phyloP scores from a whole-genome alignment of 305 asterid species.

The Rubia tinctorum region DNA sequence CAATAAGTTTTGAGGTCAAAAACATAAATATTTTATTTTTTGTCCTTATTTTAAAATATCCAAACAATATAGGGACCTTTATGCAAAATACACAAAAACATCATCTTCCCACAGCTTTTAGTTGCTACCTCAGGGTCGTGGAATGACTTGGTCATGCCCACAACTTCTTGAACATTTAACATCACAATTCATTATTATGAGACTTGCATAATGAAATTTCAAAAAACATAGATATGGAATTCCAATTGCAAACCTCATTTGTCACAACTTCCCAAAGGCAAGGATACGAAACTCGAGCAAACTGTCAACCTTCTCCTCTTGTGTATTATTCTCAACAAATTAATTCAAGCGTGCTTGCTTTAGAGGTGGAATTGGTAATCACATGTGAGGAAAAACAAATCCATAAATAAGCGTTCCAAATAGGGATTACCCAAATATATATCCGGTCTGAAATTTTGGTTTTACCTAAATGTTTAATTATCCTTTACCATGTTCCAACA shows the following conservation, averaged over 20 bases:
- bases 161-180: slow-evolving; percentile 54
- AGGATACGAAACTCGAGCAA: slow-evolving; percentile 89
- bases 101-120: slow-evolving; percentile 26
- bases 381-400: not conserved
- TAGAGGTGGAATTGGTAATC: not conserved
- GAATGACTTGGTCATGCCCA: slow-evolving; percentile 66
- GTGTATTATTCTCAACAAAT: slow-evolving; percentile 14
- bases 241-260: slow-evolving; percentile 50
- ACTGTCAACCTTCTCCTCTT: slow-evolving; percentile 82
- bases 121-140: slow-evolving; percentile 82
- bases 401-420: not conserved
- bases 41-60: too few relatives aligned
- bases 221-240: not conserved
- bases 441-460: too few relatives aligned
- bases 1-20: too few relatives aligned
- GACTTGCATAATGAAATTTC: not conserved
- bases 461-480: too few relatives aligned
- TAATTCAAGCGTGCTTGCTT: not conserved
- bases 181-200: not conserved
- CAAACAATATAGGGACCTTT: too few relatives aligned
- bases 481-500: too few relatives aligned
- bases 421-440: not conserved
- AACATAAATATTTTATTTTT: too few relatives aligned
- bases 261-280: slow-evolving; percentile 93
- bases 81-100: too few relatives aligned